These are phyloP conservation scores for Quercus rubra DNA, from an alignment of 306 rosid species.

Conservation along the genomic window DNA sequence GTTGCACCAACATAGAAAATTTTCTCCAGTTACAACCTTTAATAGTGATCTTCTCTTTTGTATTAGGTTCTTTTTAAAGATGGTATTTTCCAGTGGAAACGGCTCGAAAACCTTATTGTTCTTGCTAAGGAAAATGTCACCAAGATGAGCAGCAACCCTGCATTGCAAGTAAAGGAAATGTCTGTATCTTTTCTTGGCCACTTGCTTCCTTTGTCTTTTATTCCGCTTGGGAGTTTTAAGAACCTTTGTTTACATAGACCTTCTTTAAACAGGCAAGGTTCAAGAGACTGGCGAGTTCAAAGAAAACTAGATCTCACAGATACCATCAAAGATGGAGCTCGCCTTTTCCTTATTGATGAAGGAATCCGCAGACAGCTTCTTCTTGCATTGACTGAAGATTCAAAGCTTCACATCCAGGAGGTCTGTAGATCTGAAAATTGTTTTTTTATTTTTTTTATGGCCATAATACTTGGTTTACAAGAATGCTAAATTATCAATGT, in stretches of 20 bases:
- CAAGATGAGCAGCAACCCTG: constrained; percentile 96
- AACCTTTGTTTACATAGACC: constrained; percentile 21
- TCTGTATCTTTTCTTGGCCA: constrained; percentile 36
- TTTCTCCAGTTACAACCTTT: neutral
- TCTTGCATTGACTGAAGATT: constrained; percentile 96
- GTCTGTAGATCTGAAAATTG: constrained; percentile 30
- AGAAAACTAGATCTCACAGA: constrained; percentile 88
- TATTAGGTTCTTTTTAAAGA: constrained; percentile 90
- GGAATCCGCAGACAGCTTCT: constrained; percentile 90
- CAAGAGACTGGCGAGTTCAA: constrained; percentile 48
- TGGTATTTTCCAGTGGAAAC: constrained; percentile 96
- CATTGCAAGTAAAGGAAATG: constrained; percentile 62
- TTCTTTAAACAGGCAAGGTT: constrained; percentile 42
- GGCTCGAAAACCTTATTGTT: constrained; percentile 92
- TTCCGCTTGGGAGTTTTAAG: constrained; percentile 14
- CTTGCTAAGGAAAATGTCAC: constrained; percentile 95
- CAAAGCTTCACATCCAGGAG: constrained; percentile 95
- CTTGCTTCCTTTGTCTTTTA: constrained; percentile 17
- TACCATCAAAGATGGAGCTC: constrained; percentile 97
- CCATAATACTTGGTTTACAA: constrained; percentile 4
- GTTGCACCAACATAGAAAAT: neutral
- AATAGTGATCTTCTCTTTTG: constrained; percentile 13
- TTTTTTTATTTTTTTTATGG: constrained; percentile 3
- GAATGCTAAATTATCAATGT: constrained; percentile 22
- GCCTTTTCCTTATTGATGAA: constrained; percentile 80